Evolutionary conservation across 495 filamentous ascomycete species (phyloP).

Genomic region (Aspergillus steynii): DNA sequence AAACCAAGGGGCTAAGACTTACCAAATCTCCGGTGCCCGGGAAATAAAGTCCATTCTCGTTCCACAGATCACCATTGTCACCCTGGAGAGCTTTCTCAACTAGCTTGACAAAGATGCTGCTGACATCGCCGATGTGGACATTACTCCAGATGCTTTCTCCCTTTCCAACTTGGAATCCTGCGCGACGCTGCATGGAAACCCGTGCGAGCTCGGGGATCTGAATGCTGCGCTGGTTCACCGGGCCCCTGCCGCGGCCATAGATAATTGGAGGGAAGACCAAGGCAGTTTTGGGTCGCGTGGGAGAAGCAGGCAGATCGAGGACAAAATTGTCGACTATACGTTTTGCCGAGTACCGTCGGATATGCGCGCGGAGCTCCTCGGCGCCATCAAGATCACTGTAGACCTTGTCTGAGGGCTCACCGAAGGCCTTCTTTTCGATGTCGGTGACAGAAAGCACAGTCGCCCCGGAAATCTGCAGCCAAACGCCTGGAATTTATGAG

Average conservation of each 20-base stretch:
- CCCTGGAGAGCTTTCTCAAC: slow-evolving; percentile 60
- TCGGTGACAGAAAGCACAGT: slow-evolving; percentile 32
- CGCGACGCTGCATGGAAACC: slow-evolving; percentile 53
- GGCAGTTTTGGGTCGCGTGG: slow-evolving; percentile 54
- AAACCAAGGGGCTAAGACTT: slow-evolving; percentile 7
- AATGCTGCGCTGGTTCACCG: slow-evolving; percentile 59
- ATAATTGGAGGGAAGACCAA: slow-evolving; percentile 72
- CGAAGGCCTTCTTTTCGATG: slow-evolving; percentile 24
- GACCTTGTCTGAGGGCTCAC: slow-evolving; percentile 24
- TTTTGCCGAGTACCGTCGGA: slow-evolving; percentile 45
- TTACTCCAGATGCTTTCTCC: slow-evolving; percentile 66
- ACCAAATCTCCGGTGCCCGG: slow-evolving; percentile 58
- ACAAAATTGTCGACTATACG: slow-evolving; percentile 54
- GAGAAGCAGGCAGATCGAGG: slow-evolving; percentile 30
- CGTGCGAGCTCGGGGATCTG: slow-evolving; percentile 59
- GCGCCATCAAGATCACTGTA: slow-evolving; percentile 28
- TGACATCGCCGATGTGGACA: slow-evolving; percentile 66
- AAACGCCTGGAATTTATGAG: slow-evolving; percentile 24
- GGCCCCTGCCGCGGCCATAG: slow-evolving; percentile 67
- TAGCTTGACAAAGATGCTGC: slow-evolving; percentile 56
- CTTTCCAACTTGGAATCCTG: slow-evolving; percentile 56
- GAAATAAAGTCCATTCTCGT: slow-evolving; percentile 68
- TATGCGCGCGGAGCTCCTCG: slow-evolving; percentile 35
- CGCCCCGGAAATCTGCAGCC: slow-evolving; percentile 36
- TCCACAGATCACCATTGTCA: slow-evolving; percentile 66